Conservation (phyloP, 176 grass and related monocot genomes). For the Carex parvula region DNA sequence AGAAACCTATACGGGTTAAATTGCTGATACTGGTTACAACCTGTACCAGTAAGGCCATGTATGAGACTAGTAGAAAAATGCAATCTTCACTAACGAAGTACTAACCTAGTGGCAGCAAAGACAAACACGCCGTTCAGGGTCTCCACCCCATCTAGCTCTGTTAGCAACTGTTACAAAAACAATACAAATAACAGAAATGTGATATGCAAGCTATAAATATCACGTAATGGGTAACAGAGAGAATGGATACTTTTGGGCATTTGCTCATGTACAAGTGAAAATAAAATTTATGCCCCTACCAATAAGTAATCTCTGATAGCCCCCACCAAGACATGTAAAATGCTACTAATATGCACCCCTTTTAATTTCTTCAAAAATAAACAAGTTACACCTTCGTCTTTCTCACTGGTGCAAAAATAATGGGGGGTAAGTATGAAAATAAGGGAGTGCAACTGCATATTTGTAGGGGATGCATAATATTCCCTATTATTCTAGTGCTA, state of each 20-base stretch:
- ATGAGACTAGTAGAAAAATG: background rate
- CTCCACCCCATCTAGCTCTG: slow-evolving; percentile 94
- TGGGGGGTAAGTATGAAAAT: background rate
- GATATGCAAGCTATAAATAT: background rate
- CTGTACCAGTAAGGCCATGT: background rate
- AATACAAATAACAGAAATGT: background rate
- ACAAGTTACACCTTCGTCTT: background rate
- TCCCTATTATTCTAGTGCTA: background rate
- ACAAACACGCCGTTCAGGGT: slow-evolving; percentile 90
- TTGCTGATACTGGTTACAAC: background rate
- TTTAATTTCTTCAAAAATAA: background rate
- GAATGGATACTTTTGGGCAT: background rate
- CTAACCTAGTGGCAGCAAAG: slow-evolving; percentile 92
- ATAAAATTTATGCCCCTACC: background rate
- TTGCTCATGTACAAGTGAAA: background rate
- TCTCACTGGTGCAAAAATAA: background rate
- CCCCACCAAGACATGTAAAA: background rate
- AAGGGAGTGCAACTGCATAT: background rate
- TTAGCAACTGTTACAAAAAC: slow-evolving; percentile 72
- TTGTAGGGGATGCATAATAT: background rate
- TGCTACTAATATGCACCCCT: background rate
- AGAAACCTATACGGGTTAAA: background rate
- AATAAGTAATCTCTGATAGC: background rate
- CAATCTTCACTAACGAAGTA: slow-evolving; percentile 14
- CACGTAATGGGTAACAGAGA: background rate